Evolutionary conservation across 2,329 filamentous ascomycete genomes (phyloP), one percentile per base, ranked within the genome.

Genomic region (Colletotrichum coccodes): DNA sequence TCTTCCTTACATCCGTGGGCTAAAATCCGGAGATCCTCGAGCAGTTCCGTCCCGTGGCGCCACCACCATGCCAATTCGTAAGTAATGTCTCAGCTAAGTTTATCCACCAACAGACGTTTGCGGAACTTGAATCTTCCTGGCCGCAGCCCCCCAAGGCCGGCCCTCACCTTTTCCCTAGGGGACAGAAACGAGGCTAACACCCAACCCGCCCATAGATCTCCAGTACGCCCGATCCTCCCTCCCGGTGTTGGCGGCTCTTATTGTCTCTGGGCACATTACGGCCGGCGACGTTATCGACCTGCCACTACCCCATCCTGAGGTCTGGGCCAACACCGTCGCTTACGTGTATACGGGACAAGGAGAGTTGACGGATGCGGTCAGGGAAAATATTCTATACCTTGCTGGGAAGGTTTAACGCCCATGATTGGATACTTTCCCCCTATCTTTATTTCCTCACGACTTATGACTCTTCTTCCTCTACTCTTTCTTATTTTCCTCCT

Each of bases 251-350:
- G 87, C 84, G 0, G 82, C 85, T 2, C 77, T 90, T 53, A 84
- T 91, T 71, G 79, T 86, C 38, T 89, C 86, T 0, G 83, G 85
- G 5, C 81, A 86, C 72, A 81, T 90, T 26, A 77, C 78, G 16
- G 80, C 81, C 28, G 84, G 86, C 32, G 88, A 90, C 72, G 79
- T 80, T 2, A 80, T 91, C 59, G 87, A 90, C 71, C 78, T 91
- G 11, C 88, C 88, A 0, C 71, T 91, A 62, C 89, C 89, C 1
- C 80, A 85, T 64, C 88, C 89, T 1, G 82, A 84, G 58, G 84
- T 80, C 8, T 91, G 89, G 89, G 73, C 76, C 3, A 83, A 86
- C 61, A 89, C 88, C 0, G 79, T 89, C n/a, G 78, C 80, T 4
- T 86, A 87, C 72, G 80, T 88, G 30, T 90, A 90, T 73, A 87